Percentiles rank a stretch among this genome's conserved stretches.
phyloP scores from a whole-genome alignment of 2,329 filamentous ascomycete genomes.

The Pseudophaeomoniella oleicola region DNA sequence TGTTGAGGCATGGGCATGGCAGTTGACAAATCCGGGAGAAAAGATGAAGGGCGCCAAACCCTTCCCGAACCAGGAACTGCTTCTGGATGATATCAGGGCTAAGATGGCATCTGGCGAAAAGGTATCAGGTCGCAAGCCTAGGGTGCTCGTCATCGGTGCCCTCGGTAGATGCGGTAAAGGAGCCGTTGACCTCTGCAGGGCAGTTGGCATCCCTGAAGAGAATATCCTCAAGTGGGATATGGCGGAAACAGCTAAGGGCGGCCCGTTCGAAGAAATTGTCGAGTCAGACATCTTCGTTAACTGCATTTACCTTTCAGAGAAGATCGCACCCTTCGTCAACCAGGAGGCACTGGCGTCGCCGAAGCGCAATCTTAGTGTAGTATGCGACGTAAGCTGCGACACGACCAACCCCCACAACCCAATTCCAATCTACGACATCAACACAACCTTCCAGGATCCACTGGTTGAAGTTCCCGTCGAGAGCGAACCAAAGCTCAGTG shows the following conservation, averaged over 20 bases:
- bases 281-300: constrained; percentile 67
- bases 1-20: constrained; percentile 65
- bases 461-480: constrained; percentile 59
- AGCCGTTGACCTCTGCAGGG: constrained; percentile 64
- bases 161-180: constrained; percentile 64
- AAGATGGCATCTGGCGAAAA: constrained; percentile 51
- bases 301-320: constrained; percentile 71
- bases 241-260: constrained; percentile 59
- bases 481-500: constrained; percentile 47
- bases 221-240: constrained; percentile 66
- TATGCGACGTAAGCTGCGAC: constrained; percentile 53
- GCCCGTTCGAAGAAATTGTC: constrained; percentile 66
- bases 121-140: constrained; percentile 53
- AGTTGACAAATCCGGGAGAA: constrained; percentile 42
- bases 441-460: constrained; percentile 79
- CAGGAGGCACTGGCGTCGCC: constrained; percentile 51
- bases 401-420: constrained; percentile 34
- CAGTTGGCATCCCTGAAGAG: constrained; percentile 55
- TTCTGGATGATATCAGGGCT: constrained; percentile 62
- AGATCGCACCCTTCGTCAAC: constrained; percentile 72
- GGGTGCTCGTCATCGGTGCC: constrained; percentile 70
- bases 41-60: constrained; percentile 47
- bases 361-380: constrained; percentile 59
- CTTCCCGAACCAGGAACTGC: constrained; percentile 59
- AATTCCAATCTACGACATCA: constrained; percentile 63